phyloP scores from a whole-genome alignment of 768 basidiomycete species.

The Chalciporus sphaerocephalus region DNA sequence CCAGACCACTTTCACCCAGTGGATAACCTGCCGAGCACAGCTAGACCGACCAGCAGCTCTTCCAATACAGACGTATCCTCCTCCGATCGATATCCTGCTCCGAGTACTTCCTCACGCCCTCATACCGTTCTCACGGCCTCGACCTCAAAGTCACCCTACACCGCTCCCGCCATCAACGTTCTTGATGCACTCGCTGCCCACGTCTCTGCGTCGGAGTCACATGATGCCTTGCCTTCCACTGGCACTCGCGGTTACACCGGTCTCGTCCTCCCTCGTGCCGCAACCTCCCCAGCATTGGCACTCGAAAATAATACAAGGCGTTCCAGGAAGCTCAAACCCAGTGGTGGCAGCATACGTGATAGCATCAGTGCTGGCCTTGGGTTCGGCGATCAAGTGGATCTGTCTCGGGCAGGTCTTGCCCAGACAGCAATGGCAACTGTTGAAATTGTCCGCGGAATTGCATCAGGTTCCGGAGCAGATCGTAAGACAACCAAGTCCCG shows the following conservation, averaged over 20 bases:
- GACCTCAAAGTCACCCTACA: slow-evolving; percentile 31
- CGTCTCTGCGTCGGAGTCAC: slow-evolving; percentile 23
- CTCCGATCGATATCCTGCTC: slow-evolving; percentile 10
- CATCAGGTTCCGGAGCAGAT: slow-evolving; percentile 22
- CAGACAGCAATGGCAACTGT: slow-evolving; percentile 88
- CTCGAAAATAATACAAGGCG: slow-evolving; percentile 14
- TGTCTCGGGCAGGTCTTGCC: slow-evolving; percentile 72
- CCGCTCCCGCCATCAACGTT: slow-evolving; percentile 26
- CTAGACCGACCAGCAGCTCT: background rate
- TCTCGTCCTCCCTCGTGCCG: slow-evolving; percentile 47
- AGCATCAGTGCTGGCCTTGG: slow-evolving; percentile 27
- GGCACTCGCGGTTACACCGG: slow-evolving; percentile 56
- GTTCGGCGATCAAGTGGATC: slow-evolving; percentile 54
- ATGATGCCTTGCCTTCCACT: slow-evolving; percentile 35
- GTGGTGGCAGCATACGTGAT: slow-evolving; percentile 18
- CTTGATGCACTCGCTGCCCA: slow-evolving; percentile 33
- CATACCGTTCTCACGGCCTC: slow-evolving; percentile 14
- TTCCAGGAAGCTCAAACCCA: slow-evolving; percentile 21
- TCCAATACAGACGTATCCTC: slow-evolving; percentile 3
- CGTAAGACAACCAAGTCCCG: slow-evolving; percentile 19
- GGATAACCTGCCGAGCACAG: slow-evolving; percentile 1
- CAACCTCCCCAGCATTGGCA: slow-evolving; percentile 19
- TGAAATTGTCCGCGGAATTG: slow-evolving; percentile 61
- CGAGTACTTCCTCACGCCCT: slow-evolving; percentile 12
- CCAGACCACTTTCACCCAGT: slow-evolving; percentile 17